Percentiles rank a stretch among this genome's conserved stretches.
Conservation (phyloP, 1,139 yeast genomes). For the Pneumocystis carinii region DNA sequence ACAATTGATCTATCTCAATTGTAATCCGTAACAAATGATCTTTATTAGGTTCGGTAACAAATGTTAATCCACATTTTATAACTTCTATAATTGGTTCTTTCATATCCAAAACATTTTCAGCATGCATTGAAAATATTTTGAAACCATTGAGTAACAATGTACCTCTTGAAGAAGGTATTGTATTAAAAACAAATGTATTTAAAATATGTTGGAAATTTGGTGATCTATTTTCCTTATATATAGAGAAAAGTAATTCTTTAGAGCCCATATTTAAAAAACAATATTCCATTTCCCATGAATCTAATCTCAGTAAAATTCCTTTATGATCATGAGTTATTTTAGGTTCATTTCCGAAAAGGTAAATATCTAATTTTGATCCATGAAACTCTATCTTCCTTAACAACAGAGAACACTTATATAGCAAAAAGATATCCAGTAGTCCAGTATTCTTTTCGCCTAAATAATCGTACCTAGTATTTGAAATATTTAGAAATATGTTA, state of each 20-base stretch:
- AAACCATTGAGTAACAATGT: conserved; percentile 10
- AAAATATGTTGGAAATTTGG: background rate
- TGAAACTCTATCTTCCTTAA: conserved; percentile 1
- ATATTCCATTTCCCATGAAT: conserved; percentile 2
- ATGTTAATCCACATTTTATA: conserved; percentile 11
- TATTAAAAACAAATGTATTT: conserved; percentile 2
- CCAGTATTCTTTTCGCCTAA: background rate
- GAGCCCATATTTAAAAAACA: background rate
- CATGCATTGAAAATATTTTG: conserved; percentile 10
- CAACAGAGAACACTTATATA: conserved; percentile 1
- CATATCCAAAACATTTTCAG: conserved; percentile 9
- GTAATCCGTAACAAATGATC: conserved; percentile 5
- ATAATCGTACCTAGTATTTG: background rate
- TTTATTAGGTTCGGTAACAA: conserved; percentile 3
- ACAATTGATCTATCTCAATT: conserved; percentile 7
- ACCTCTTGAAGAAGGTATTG: background rate
- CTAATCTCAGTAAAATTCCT: background rate
- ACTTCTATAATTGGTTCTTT: conserved; percentile 11
- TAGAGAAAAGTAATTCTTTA: background rate
- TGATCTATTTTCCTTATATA: background rate
- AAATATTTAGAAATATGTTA: background rate
- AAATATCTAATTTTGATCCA: conserved; percentile 3
- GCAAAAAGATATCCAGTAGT: background rate
- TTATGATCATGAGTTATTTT: background rate
- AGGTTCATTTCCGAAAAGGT: background rate